Base-by-base conservation (phyloP, 208 protist species). In the Eutreptiella sp. region DNA sequence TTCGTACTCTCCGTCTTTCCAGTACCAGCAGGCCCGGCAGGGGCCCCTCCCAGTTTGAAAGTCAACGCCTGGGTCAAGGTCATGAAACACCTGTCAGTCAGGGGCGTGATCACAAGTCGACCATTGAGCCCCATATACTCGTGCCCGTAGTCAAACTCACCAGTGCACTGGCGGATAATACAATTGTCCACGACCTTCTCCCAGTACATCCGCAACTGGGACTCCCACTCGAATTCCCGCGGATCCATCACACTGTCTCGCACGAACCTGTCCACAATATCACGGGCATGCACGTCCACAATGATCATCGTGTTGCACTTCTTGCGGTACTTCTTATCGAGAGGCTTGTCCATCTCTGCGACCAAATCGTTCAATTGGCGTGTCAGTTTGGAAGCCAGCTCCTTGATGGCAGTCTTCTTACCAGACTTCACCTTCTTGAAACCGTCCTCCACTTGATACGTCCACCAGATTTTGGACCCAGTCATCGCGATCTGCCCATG, bases 291-390 rank as follows among this genome's bases (percentile, higher is more conserved):
- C n/a, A 99, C 94, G 70, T 99, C 95, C 47, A 99, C 88, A 66
- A 99, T 99, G 67, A 99, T 97, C 21, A 98, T 75, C 21, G 95
- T 98, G 76, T 98, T 98, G 69, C 98, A 87, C 73, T 98, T 98
- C 72, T 95, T 96, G 41, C 95, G 83, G 61, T 85, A 82, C 43
- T 85, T 73, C 68, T 77, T 85, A 50, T 87, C 77, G 52, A 98
- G 82, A 59, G 94, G 80, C 43, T 89, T 88, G 63, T 90, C 84
- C 72, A 98, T 90, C 71, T 95, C 87, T 9, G 75, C 75, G 28
- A 99, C 95, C 23, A 99, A 78, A 57, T 97, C 85, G 50, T 94
- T 76, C 4, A 99, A 77, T 79, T 98, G 89, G 16, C 62, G 50
- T 41, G 79, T 87, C 3, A 98, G 77, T 68, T 91, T 92, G 5